phyloP scores from a whole-genome alignment of 345 rosid genomes.

The Crucihimalaya himalaica region DNA sequence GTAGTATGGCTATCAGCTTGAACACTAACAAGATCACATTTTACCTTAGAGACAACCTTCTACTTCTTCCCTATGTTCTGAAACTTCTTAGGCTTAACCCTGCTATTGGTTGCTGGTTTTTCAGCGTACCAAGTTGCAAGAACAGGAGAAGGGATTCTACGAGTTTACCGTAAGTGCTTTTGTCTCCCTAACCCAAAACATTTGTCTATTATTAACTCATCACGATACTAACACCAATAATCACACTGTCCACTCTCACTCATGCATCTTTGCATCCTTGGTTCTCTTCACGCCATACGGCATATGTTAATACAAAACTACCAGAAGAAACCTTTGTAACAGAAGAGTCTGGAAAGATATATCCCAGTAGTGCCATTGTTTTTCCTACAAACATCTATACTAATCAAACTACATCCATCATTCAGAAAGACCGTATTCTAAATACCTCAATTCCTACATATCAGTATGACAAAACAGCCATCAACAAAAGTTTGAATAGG shows the following conservation, averaged over 20 bases:
- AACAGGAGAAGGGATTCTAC: background rate
- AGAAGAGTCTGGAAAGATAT: background rate
- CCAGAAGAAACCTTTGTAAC: background rate
- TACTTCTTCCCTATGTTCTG: conserved; percentile 5
- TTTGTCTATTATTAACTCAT: background rate
- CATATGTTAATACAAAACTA: background rate
- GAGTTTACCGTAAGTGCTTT: background rate
- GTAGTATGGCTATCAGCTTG: conserved; percentile 8
- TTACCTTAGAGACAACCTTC: background rate
- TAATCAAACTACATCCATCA: conserved; percentile 10
- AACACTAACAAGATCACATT: background rate
- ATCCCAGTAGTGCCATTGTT: background rate
- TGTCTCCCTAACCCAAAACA: background rate
- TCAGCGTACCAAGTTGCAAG: background rate
- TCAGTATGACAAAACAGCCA: background rate
- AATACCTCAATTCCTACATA: background rate
- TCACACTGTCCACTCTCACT: background rate
- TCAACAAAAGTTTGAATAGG: background rate
- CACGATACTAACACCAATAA: background rate
- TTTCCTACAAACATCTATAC: background rate
- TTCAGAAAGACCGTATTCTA: background rate
- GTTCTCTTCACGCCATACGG: background rate
- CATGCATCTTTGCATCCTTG: conserved; percentile 1
- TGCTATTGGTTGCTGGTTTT: background rate
- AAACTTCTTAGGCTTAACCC: background rate